Percentiles rank a stretch among this genome's conserved stretches.
These are phyloP conservation scores for Naganishia sp. DNA, from an alignment of 1,284 basidiomycete genomes.

Conservation along the genomic window DNA sequence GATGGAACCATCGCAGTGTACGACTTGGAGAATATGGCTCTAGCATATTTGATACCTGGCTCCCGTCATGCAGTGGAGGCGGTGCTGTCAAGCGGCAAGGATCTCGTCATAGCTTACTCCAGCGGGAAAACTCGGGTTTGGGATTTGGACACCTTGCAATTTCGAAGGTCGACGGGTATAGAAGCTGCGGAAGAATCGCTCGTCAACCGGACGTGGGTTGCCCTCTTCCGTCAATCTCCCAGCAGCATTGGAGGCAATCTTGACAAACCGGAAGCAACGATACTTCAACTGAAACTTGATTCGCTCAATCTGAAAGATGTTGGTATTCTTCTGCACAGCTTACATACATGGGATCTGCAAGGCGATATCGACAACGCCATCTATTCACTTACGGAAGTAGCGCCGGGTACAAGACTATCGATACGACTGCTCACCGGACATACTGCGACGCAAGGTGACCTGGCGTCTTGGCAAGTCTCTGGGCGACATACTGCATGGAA, in stretches of 20 bases:
- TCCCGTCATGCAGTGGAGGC: constrained; percentile 65
- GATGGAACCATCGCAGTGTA: constrained; percentile 83
- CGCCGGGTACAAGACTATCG: not conserved
- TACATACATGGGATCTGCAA: constrained; percentile 55
- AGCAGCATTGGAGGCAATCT: not conserved
- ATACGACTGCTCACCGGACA: not conserved
- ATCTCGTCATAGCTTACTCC: constrained; percentile 74
- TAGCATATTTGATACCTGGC: constrained; percentile 74
- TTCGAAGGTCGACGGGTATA: constrained; percentile 75
- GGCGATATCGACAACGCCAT: constrained; percentile 58
- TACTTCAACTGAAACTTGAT: constrained; percentile 34
- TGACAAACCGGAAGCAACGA: not conserved
- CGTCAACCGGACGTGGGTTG: constrained; percentile 65
- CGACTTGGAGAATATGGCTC: constrained; percentile 69
- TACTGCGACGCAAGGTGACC: constrained; percentile 29
- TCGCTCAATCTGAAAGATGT: constrained; percentile 17
- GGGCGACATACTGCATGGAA: constrained; percentile 66
- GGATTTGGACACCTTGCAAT: constrained; percentile 81
- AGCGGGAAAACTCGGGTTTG: constrained; percentile 80
- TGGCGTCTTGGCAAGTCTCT: constrained; percentile 69
- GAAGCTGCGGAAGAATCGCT: constrained; percentile 78
- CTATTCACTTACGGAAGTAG: not conserved
- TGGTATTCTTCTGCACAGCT: not conserved
- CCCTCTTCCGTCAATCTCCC: not conserved
- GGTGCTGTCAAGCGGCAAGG: constrained; percentile 69